phyloP scores from a whole-genome alignment of 192 early-diverging fungal species.

The Backusella tuberculispora region DNA sequence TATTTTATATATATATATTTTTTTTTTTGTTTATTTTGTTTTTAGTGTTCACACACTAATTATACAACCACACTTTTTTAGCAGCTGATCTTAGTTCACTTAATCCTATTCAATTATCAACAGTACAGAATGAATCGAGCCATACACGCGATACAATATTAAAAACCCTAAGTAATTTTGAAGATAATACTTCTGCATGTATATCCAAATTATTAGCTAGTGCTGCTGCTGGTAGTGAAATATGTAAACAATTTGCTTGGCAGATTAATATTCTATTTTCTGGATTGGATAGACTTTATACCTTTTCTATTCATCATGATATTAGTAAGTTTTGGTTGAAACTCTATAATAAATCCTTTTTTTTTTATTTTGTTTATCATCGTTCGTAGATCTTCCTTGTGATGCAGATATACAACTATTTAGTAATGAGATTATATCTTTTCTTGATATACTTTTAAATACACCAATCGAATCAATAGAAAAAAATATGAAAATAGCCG shows the following conservation, averaged over 20 bases:
- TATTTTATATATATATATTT: not conserved
- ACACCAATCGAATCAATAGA: not conserved
- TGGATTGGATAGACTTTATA: constrained; percentile 8
- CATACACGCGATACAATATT: not conserved
- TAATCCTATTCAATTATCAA: constrained; percentile 3
- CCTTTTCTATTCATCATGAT: not conserved
- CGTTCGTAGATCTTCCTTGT: constrained; percentile 18
- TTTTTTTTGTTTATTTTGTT: constrained; percentile 13
- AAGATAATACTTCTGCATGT: not conserved
- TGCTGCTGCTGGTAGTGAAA: not conserved
- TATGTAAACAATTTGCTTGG: not conserved
- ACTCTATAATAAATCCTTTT: not conserved
- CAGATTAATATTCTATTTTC: constrained; percentile 11
- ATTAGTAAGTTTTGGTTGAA: not conserved
- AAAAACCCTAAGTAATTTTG: not conserved
- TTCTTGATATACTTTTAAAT: not conserved
- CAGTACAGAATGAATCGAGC: not conserved
- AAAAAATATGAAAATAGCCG: not conserved
- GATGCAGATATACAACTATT: constrained; percentile 6
- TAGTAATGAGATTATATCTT: not conserved
- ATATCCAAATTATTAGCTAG: not conserved
- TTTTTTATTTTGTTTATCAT: not conserved
- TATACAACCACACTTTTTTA: not conserved
- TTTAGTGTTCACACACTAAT: constrained; percentile 10
- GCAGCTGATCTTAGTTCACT: constrained; percentile 9